phyloP scores from a whole-genome alignment of 2,329 filamentous ascomycete species.

The Stagonosporopsis tanaceti region DNA sequence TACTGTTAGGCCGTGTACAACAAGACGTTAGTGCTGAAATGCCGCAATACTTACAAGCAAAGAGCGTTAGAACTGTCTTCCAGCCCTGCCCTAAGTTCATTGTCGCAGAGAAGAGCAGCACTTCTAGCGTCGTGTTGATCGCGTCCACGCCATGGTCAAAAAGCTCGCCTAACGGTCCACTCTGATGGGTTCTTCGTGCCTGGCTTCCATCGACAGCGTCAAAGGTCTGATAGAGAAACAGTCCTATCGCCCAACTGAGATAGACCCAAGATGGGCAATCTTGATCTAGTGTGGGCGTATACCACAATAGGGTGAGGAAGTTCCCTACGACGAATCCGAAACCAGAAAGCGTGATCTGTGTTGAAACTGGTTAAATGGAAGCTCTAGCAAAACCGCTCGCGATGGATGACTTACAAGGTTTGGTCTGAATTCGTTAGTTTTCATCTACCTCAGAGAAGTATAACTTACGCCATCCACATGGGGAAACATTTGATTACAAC shows the following conservation, averaged over 20 bases:
- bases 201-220: conserved; percentile 96
- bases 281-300: conserved; percentile 90
- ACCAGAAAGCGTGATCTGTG: conserved; percentile 83
- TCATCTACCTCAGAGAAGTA: not conserved
- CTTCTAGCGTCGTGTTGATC: conserved; percentile 92
- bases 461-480: conserved; percentile 84
- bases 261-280: conserved; percentile 97
- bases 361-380: not conserved
- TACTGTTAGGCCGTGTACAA: not conserved
- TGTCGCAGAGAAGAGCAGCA: conserved; percentile 87
- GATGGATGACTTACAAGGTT: conserved; percentile 45
- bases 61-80: conserved; percentile 84
- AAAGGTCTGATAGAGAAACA: conserved; percentile 98
- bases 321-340: conserved; percentile 91
- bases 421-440: conserved; percentile 43
- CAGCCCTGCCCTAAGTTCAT: conserved; percentile 95
- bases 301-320: conserved; percentile 91
- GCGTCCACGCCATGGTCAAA: conserved; percentile 98
- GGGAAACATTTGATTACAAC: conserved; percentile 94
- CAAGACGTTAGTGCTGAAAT: not conserved
- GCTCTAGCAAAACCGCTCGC: not conserved
- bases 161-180: conserved; percentile 90
- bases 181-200: conserved; percentile 89
- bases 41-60: conserved; percentile 68
- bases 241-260: conserved; percentile 83